Evolutionary conservation across 331 rosid species (phyloP).

Genomic region (Acacia concinna): DNA sequence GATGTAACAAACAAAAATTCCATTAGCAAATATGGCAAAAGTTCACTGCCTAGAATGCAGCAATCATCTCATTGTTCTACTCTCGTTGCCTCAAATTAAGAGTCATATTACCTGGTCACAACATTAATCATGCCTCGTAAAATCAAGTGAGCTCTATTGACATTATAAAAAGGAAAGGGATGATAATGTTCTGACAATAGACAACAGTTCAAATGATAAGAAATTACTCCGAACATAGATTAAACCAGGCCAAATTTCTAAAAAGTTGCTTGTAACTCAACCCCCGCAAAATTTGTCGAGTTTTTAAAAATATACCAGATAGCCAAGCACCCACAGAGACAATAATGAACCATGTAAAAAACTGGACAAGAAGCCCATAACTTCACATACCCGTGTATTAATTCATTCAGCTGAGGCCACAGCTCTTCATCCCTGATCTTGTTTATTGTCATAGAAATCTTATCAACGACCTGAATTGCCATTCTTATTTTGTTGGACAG

Average conservation of each 20-base stretch:
- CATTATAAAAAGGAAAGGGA: not conserved
- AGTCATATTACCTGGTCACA: not conserved
- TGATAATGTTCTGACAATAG: not conserved
- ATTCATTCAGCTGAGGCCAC: constrained; percentile 85
- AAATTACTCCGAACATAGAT: constrained; percentile 2
- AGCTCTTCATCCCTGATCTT: constrained; percentile 92
- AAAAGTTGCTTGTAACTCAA: not conserved
- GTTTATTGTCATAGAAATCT: constrained; percentile 80
- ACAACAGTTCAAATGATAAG: not conserved
- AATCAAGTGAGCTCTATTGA: not conserved
- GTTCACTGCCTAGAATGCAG: not conserved
- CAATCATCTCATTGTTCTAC: not conserved
- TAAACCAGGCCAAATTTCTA: constrained; percentile 10
- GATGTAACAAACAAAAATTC: not conserved
- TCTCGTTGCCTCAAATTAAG: not conserved
- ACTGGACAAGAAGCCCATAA: constrained; percentile 21
- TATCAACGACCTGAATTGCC: constrained; percentile 94
- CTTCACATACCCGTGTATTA: constrained; percentile 82
- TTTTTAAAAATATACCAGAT: not conserved
- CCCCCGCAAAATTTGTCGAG: constrained; percentile 1
- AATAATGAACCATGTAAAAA: not conserved
- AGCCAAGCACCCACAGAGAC: not conserved
- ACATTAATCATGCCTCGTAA: not conserved
- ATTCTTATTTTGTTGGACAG: constrained; percentile 88
- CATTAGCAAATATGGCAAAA: constrained; percentile 1